Evolutionary conservation across 768 basidiomycete species (phyloP), one percentile per base, ranked within the genome.

Genomic region (Tricholoma bakamatsutake): DNA sequence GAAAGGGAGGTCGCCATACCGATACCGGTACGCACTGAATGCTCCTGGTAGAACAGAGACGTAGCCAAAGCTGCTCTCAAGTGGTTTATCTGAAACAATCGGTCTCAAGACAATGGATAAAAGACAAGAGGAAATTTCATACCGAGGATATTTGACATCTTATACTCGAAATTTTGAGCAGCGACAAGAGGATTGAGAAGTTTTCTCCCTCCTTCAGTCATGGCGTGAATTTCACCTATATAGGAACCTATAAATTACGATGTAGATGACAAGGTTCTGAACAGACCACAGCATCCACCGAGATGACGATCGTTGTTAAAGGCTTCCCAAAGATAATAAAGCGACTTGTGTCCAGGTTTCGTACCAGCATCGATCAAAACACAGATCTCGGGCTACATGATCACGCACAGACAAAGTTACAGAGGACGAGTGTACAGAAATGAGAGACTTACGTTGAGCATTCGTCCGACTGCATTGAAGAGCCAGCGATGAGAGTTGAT

Each of bases 101-200:
- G 34, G 27, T 13, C 17, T 12, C n/a, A 35, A 39, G 17, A 45
- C 1, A 9, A n/a, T 5, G 13, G 18, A 37, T 31, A 6, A 24
- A 11, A 45, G 24, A 42, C 12, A 5, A 28, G 30, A 24, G n/a
- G 9, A 27, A 21, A n/a, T 15, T 30, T 57, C 77, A 47, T 63
- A 85, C 87, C 89, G 30, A 98, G 79, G 66, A 98, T 96, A 72
- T 98, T 97, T 45, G 91, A 94, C 91, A 97, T 95, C 74, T 93
- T 96, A 74, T 97, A 97, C 74, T 95, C 93, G 63, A 94, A 95
- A 73, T 98, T 97, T 69, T 98, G 95, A 11, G 95, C 93, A 5
- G 95, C 95, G 30, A 98, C 83, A 43, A 94, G 76, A 30, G 93
- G 95, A 66, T 97, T 98, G 55, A 97, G 69, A 31, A 98, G 83